Evolutionary conservation across 129 eudicot species (phyloP), one percentile per base, ranked within the genome.

Genomic region (Scalesia atractyloides): DNA sequence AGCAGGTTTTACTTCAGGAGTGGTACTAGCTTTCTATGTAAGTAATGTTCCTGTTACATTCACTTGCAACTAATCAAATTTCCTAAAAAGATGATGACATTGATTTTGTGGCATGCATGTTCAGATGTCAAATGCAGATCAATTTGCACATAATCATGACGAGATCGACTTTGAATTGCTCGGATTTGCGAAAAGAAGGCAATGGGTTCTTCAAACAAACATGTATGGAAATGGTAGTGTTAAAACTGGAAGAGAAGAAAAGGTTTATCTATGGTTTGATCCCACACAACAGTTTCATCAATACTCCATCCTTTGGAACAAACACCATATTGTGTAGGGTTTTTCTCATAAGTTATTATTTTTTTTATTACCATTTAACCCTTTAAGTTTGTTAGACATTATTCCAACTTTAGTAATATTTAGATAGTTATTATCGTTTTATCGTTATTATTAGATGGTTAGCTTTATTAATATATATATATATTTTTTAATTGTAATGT

Each of bases 201-300:
- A 84, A n/a, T 93, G 98, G 98, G 89, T 93, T 14, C 81, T 93
- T 36, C 98, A 93, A 72, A 93, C 98, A 39, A 93, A 93, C 67
- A 82, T 93, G 51, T 93, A 93, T 15, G 97, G 98, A 30, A 87
- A 89, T 81, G 98, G 98, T 79, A 93, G 97, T 78, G 92, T 84
- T 6, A 83, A 76, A 12, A 90, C 95, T 0, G 98, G 98, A 76
- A 84, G 98, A 76, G 98, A 93, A 64, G 98, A 93, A 77, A 93
- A 93, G 44, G 79, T 89, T 67, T 85, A 86, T 85, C 86, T 89
- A n/a, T 93, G 98, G 98, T 93, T 93, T 72, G 98, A 93, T 66
- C 98, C 97, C 43, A 89, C 98, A 0, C 68, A 41, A 7, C 73
- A 76, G 2, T 93, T 82, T 75, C 98, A 93, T 81, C 88, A 89